These are phyloP conservation scores for Pezicula carpinea DNA, from an alignment of 2,329 filamentous ascomycete genomes.

Conservation along the genomic window DNA sequence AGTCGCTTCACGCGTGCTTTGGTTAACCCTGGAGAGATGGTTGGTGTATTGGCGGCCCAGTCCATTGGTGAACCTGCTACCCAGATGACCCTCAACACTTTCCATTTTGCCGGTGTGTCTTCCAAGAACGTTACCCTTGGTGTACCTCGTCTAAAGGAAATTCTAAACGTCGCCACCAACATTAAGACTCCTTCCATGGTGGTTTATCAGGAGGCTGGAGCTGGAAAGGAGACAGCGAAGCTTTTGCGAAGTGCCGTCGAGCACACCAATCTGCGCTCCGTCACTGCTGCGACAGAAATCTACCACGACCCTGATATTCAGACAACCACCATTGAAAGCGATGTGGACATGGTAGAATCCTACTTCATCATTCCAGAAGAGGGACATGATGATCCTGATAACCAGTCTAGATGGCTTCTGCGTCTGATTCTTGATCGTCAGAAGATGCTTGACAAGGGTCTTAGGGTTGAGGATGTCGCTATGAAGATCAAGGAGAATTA, in stretches of 20 bases:
- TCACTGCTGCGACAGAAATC: constrained; percentile 89
- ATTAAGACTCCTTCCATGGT: constrained; percentile 99
- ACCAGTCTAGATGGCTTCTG: constrained; percentile 91
- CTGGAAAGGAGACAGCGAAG: constrained; percentile 77
- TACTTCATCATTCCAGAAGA: constrained; percentile 95
- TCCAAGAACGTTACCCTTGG: constrained; percentile 99
- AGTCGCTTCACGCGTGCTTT: constrained; percentile 80
- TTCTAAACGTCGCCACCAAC: constrained; percentile 94
- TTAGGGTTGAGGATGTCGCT: constrained; percentile 89
- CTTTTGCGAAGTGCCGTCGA: constrained; percentile 83
- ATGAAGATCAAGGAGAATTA: constrained; percentile 86
- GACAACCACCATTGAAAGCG: constrained; percentile 78
- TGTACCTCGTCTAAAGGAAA: constrained; percentile 98
- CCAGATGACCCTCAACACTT: constrained; percentile 99
- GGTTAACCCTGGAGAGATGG: constrained; percentile 95
- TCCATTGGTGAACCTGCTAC: constrained; percentile 98
- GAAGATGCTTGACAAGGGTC: constrained; percentile 90
- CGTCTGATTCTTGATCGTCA: constrained; percentile 90
- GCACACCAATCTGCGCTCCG: constrained; percentile 87
- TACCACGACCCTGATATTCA: constrained; percentile 95
- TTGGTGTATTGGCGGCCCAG: constrained; percentile 93
- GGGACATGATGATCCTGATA: constrained; percentile 52
- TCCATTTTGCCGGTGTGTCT: constrained; percentile 99
- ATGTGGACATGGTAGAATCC: constrained; percentile 91
- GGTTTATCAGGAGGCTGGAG: constrained; percentile 68